Evolutionary conservation across 176 grass and related monocot species (phyloP).

Genomic region (Aegilops sharonensis): DNA sequence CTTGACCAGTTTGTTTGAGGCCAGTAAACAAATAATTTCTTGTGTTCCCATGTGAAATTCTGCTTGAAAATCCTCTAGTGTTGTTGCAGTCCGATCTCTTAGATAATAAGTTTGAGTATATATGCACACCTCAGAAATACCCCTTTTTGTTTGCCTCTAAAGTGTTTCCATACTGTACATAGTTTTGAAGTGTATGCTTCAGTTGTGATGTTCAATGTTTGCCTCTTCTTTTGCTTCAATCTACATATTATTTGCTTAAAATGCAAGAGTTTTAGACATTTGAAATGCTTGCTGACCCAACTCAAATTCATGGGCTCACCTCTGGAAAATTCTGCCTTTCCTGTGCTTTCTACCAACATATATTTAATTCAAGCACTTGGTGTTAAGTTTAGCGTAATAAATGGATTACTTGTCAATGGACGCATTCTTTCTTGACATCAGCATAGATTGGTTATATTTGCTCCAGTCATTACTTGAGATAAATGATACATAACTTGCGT

Average conservation of each 20-base stretch:
- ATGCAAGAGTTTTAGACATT: background rate
- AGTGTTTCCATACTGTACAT: too few species aligned
- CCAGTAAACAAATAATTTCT: too few species aligned
- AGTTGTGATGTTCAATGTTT: background rate
- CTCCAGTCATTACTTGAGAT: background rate
- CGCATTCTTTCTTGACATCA: background rate
- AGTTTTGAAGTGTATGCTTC: too few species aligned
- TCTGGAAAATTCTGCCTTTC: background rate
- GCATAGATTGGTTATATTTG: background rate
- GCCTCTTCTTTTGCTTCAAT: background rate
- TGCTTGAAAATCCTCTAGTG: too few species aligned
- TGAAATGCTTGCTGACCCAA: background rate
- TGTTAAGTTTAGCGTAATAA: background rate
- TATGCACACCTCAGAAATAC: too few species aligned
- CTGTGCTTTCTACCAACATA: background rate
- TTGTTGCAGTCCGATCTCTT: too few species aligned
- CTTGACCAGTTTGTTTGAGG: too few species aligned
- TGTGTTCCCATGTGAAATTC: too few species aligned
- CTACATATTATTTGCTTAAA: background rate
- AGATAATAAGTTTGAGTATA: too few species aligned
- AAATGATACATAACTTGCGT: background rate
- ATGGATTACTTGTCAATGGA: background rate
- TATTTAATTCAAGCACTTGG: background rate
- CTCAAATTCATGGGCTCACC: background rate
- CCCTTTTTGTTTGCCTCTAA: too few species aligned